Base-by-base conservation (phyloP, 2,329 filamentous ascomycete genomes). In the Moelleriella libera region DNA sequence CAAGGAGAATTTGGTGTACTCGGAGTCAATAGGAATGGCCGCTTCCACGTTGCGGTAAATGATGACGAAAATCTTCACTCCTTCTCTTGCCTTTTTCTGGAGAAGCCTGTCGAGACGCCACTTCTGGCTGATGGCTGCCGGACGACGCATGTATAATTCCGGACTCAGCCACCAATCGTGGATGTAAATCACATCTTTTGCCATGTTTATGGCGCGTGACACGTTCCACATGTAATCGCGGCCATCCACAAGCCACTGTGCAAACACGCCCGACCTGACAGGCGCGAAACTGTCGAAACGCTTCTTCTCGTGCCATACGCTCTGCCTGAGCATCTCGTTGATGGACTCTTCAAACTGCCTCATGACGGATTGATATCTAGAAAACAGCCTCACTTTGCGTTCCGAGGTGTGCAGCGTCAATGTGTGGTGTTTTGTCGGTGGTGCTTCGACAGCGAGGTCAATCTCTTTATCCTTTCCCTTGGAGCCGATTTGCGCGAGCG, bases 141-240 rank as follows among this genome's bases (percentile, higher is more conserved):
- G 92, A 49, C 92, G 78, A 50, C 92, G 80, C 81, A 97, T 83
- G 68, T 98, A 98, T 43, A 98, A 69, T 64, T 98, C 90, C 1
- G 92, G 92, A 56, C 87, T 96, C 41, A 98, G 69, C 92, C 92
- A 98, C 92, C 92, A 98, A 64, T 97, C 92, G 62, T 98, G 92
- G 52, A 98, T 97, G 65, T 97, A 97, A 56, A 98, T 90, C 51
- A 97, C 90, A 67, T 97, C 92, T 58, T 87, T 87, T 7, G 92
- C 92, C 80, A 96, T 95, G 61, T 88, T 92, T 58, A 98, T 94
- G 10, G 92, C 92, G 53, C 90, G 80, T 9, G 90, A 97, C 6
- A 97, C 88, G 62, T 96, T 94, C 92, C 92, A 98, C 90, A 97
- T 97, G 70, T 97, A 94, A 62, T 98, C 92, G 55, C 92, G 80